These are phyloP conservation scores for Lactarius evosmus DNA, from an alignment of 768 basidiomycete genomes.

Conservation along the genomic window DNA sequence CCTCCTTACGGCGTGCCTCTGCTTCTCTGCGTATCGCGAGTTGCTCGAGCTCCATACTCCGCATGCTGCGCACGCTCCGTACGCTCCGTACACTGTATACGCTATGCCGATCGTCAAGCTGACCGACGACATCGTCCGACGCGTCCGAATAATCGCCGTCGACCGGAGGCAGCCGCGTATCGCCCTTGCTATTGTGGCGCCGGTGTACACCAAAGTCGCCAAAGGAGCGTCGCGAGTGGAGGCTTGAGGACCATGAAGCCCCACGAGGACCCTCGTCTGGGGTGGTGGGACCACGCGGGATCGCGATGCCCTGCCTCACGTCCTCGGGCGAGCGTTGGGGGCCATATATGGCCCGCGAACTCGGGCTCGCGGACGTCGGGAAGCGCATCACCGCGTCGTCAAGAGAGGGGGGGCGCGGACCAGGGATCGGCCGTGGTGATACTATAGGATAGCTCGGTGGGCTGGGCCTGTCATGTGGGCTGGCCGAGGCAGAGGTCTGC, in stretches of 20 bases:
- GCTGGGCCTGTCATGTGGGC: slow-evolving; percentile 24
- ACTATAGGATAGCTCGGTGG: slow-evolving; percentile 10
- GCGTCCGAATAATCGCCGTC: slow-evolving; percentile 19
- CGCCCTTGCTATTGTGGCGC: slow-evolving; percentile 22
- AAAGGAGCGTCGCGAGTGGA: slow-evolving; percentile 25
- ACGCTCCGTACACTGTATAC: slow-evolving; percentile 17
- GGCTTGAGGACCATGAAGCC: slow-evolving; percentile 20
- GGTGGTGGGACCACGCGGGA: slow-evolving; percentile 20
- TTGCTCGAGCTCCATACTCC: slow-evolving; percentile 28
- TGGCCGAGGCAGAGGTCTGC: slow-evolving; percentile 24
- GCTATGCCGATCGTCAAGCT: slow-evolving; percentile 24
- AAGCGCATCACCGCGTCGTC: slow-evolving; percentile 21
- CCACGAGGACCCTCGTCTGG: slow-evolving; percentile 23
- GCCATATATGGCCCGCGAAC: slow-evolving; percentile 17
- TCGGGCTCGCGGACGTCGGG: slow-evolving; percentile 26
- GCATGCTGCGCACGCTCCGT: slow-evolving; percentile 22
- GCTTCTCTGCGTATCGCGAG: slow-evolving; percentile 25
- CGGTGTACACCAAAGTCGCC: slow-evolving; percentile 18
- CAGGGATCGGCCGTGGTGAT: slow-evolving; percentile 20
- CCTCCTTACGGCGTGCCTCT: slow-evolving; percentile 30
- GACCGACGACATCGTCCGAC: slow-evolving; percentile 24
- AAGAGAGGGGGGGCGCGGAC: slow-evolving; percentile 17
- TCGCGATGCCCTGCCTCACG: slow-evolving; percentile 25
- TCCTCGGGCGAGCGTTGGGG: slow-evolving; percentile 28
- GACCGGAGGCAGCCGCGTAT: slow-evolving; percentile 12